Conservation (phyloP, 2,329 filamentous ascomycete species). For the Aspergillus floridensis region DNA sequence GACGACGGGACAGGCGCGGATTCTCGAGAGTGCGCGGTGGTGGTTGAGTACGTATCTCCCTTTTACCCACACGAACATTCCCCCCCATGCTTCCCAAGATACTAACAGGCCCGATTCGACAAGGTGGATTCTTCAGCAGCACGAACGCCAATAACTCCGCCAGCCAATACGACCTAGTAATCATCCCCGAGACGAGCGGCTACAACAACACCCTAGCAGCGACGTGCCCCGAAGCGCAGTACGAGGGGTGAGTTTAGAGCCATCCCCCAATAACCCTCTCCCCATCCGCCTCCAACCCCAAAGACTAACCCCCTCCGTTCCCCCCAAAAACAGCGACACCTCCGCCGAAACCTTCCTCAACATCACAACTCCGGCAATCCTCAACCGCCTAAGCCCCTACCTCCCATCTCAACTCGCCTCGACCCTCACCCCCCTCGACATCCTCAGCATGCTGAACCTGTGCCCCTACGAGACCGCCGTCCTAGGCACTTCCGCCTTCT, state of each 20-base stretch:
- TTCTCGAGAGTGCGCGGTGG: conserved; percentile 49
- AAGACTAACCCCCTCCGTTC: conserved; percentile 5
- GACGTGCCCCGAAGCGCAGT: conserved; percentile 32
- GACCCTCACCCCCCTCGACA: conserved; percentile 51
- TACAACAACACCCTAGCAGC: conserved; percentile 52
- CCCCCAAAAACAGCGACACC: conserved; percentile 18
- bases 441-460: conserved; percentile 52
- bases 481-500: conserved; percentile 53
- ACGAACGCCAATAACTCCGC: conserved; percentile 24
- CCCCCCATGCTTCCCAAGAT: too few species aligned
- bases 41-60: conserved; percentile 43
- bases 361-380: conserved; percentile 47
- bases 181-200: conserved; percentile 51
- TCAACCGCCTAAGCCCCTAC: conserved; percentile 47
- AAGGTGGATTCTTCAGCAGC: conserved; percentile 32
- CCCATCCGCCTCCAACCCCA: neutral
- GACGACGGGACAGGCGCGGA: conserved; percentile 55
- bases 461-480: conserved; percentile 56
- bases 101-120: too few species aligned
- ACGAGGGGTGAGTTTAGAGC: too few species aligned
- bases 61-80: too few species aligned
- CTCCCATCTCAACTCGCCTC: conserved; percentile 48
- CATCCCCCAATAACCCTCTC: too few species aligned
- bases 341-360: conserved; percentile 43
- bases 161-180: conserved; percentile 40